Conservation (phyloP, 495 filamentous ascomycete genomes). For the Neurospora africana region DNA sequence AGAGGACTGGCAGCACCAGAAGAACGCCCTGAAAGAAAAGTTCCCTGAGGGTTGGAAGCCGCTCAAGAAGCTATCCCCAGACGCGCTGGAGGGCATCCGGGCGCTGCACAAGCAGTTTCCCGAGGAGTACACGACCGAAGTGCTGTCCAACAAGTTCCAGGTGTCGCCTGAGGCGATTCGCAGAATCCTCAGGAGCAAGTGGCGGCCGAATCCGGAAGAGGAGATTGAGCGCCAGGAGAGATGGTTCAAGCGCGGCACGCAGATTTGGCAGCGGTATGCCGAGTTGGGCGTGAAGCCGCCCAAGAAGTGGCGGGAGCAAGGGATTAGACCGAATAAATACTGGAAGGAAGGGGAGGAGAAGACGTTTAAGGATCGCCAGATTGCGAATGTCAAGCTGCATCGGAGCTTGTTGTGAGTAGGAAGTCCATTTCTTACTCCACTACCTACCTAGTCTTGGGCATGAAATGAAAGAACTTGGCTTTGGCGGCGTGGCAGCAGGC, state of each 20-base stretch:
- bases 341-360: constrained; percentile 21
- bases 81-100: constrained; percentile 78
- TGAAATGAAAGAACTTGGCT: background rate
- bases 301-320: constrained; percentile 54
- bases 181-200: constrained; percentile 75
- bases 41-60: constrained; percentile 73
- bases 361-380: constrained; percentile 5
- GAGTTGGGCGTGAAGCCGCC: constrained; percentile 60
- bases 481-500: background rate
- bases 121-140: constrained; percentile 58
- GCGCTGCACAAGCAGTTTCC: constrained; percentile 66
- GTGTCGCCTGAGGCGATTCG: constrained; percentile 79
- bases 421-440: background rate
- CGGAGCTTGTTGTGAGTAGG: background rate
- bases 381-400: background rate
- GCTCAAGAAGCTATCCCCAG: constrained; percentile 77
- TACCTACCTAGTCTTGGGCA: background rate
- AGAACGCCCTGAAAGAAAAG: constrained; percentile 32
- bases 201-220: constrained; percentile 58
- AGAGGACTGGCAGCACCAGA: constrained; percentile 18
- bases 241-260: constrained; percentile 71
- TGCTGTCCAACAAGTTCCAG: constrained; percentile 70
- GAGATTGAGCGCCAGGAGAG: constrained; percentile 47
- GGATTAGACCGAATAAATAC: constrained; percentile 40
- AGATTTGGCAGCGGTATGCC: constrained; percentile 64